Percentiles rank a stretch among this genome's conserved stretches.
phyloP scores from a whole-genome alignment of 768 basidiomycete species.

The Kwoniella sp. region DNA sequence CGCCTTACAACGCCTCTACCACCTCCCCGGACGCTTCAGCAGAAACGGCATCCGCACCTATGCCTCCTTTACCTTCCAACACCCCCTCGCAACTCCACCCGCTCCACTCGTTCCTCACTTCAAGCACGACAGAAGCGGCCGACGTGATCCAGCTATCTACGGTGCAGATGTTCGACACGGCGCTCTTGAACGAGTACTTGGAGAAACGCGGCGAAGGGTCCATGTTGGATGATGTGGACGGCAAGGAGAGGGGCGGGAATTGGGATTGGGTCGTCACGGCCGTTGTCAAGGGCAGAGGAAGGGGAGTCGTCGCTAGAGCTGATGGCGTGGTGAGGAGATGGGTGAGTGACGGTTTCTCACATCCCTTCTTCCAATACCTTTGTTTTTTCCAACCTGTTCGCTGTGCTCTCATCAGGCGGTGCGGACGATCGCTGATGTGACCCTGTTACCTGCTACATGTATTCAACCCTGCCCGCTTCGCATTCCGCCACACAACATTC shows the following conservation, averaged over 20 bases:
- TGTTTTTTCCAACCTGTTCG: no score
- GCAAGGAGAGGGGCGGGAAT: slow-evolving; percentile 25
- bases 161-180: slow-evolving; percentile 12
- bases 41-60: background rate
- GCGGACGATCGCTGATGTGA: background rate
- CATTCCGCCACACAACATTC: no score
- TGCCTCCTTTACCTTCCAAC: background rate
- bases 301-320: slow-evolving; percentile 47
- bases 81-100: background rate
- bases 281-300: slow-evolving; percentile 49
- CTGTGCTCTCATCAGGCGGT: background rate
- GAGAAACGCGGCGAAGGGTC: slow-evolving; percentile 15
- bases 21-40: background rate
- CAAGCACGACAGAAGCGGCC: background rate
- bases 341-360: slow-evolving; percentile 29
- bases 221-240: background rate
- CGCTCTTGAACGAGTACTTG: background rate
- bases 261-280: slow-evolving; percentile 50
- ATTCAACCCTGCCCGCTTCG: no score
- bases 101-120: slow-evolving; percentile 15
- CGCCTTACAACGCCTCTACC: slow-evolving; percentile 7
- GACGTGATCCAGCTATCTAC: slow-evolving; percentile 15
- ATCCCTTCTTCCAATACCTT: background rate
- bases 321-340: slow-evolving; percentile 47
- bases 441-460: no score